Evolutionary conservation across 331 rosid species (phyloP).

Genomic region (Malus hybrid): DNA sequence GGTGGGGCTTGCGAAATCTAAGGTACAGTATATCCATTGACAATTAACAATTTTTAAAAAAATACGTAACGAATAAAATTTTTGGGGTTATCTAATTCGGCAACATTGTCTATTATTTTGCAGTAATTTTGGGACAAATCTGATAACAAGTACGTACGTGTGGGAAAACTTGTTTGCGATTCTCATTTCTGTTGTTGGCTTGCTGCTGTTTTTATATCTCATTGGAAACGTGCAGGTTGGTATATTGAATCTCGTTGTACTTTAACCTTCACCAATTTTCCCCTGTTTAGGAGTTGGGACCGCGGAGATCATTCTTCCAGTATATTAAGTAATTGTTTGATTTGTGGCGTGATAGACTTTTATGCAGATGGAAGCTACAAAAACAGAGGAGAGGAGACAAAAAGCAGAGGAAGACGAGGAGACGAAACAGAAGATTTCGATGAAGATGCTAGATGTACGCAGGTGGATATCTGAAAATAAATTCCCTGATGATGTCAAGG

Average conservation of each 20-base stretch:
- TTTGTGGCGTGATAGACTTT: neutral
- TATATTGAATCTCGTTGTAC: neutral
- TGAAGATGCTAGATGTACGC: no score
- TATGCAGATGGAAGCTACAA: neutral
- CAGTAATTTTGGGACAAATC: neutral
- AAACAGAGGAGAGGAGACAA: neutral
- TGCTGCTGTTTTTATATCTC: neutral
- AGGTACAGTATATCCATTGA: neutral
- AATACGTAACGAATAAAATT: no score
- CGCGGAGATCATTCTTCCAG: no score
- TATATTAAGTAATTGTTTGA: neutral
- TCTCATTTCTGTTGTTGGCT: neutral
- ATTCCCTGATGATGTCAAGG: no score
- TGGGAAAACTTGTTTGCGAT: neutral
- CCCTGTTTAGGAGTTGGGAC: no score
- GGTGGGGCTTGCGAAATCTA: slow-evolving; percentile 20
- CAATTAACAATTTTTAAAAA: neutral
- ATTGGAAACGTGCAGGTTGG: neutral
- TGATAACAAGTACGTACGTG: neutral
- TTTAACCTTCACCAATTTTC: no score
- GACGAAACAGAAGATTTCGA: no score
- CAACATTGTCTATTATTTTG: neutral
- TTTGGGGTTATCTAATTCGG: no score
- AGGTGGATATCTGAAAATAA: no score
- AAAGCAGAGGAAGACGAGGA: no score